Conservation (phyloP, 495 filamentous ascomycete genomes). For the Opeltia flavorubescens region DNA sequence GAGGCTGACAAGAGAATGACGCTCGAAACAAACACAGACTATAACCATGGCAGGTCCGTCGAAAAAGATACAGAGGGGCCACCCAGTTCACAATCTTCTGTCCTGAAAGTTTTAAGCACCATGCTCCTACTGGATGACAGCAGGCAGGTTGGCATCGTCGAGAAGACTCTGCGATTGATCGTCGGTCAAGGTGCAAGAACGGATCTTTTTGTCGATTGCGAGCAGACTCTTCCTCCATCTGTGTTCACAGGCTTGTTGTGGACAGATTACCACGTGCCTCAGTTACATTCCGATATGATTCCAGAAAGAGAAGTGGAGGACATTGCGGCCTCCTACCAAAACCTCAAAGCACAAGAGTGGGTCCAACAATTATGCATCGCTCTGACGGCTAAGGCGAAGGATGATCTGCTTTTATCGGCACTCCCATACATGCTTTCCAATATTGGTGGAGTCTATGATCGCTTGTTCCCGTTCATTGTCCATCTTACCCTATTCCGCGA, state of each 20-base stretch:
- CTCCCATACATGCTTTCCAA: conserved; percentile 45
- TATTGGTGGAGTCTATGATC: conserved; percentile 52
- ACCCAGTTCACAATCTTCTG: conserved; percentile 19
- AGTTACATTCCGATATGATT: conserved; percentile 4
- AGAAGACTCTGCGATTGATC: conserved; percentile 60
- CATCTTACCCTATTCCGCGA: conserved; percentile 57
- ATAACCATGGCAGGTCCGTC: background rate
- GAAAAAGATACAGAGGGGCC: background rate
- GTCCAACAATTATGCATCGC: conserved; percentile 45
- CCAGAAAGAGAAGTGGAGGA: conserved; percentile 11
- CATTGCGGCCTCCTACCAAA: background rate
- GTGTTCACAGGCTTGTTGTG: conserved; percentile 31
- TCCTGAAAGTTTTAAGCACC: conserved; percentile 51
- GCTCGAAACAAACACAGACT: conserved; percentile 31
- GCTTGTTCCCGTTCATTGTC: conserved; percentile 62
- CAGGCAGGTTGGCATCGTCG: conserved; percentile 55
- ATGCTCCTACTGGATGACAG: conserved; percentile 51
- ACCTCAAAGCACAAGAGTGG: conserved; percentile 35
- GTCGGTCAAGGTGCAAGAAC: conserved; percentile 38
- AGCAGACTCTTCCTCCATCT: conserved; percentile 25
- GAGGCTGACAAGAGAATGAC: conserved; percentile 42
- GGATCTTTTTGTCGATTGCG: conserved; percentile 33
- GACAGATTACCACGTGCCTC: conserved; percentile 29
- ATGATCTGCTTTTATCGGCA: conserved; percentile 52
- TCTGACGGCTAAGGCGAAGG: conserved; percentile 42